Evolutionary conservation across 1,139 yeast species (phyloP).

Genomic region (Yamadazyma sp.): DNA sequence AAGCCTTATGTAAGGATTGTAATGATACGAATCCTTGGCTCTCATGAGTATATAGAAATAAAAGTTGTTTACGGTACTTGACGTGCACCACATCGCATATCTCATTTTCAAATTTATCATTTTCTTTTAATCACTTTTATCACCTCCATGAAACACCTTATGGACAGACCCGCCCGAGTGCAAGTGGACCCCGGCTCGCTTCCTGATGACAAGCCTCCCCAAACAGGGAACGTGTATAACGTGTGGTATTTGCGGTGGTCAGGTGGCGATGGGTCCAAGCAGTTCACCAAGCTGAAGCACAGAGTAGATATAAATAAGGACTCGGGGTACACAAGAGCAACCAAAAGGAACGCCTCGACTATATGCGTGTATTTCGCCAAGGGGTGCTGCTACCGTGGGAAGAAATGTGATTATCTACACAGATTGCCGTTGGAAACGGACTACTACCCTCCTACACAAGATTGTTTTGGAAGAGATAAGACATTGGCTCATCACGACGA

Average conservation of each 20-base stretch:
- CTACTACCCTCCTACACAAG: slow-evolving; percentile 60
- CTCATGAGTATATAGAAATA: no score
- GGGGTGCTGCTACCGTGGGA: slow-evolving; percentile 83
- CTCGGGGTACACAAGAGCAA: slow-evolving; percentile 76
- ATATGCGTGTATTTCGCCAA: slow-evolving; percentile 86
- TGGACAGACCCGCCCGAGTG: slow-evolving; percentile 48
- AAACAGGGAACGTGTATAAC: slow-evolving; percentile 78
- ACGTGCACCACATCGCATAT: no score
- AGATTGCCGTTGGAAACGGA: slow-evolving; percentile 61
- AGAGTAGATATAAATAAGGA: slow-evolving; percentile 63
- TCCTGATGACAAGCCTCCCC: slow-evolving; percentile 70
- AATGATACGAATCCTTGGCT: background rate
- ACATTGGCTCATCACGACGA: slow-evolving; percentile 84
- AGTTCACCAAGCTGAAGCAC: slow-evolving; percentile 34
- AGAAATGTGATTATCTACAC: slow-evolving; percentile 74
- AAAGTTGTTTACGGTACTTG: background rate
- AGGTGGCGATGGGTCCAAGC: slow-evolving; percentile 56
- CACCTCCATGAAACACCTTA: background rate
- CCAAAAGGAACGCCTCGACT: slow-evolving; percentile 30
- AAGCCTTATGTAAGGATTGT: no score
- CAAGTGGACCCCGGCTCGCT: slow-evolving; percentile 72
- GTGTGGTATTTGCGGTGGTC: slow-evolving; percentile 91
- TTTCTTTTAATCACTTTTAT: background rate
- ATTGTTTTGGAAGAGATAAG: slow-evolving; percentile 92
- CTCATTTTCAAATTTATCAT: background rate